Evolutionary conservation across 352 stramenopile species (phyloP).

Genomic region (Phytophthora sp.): DNA sequence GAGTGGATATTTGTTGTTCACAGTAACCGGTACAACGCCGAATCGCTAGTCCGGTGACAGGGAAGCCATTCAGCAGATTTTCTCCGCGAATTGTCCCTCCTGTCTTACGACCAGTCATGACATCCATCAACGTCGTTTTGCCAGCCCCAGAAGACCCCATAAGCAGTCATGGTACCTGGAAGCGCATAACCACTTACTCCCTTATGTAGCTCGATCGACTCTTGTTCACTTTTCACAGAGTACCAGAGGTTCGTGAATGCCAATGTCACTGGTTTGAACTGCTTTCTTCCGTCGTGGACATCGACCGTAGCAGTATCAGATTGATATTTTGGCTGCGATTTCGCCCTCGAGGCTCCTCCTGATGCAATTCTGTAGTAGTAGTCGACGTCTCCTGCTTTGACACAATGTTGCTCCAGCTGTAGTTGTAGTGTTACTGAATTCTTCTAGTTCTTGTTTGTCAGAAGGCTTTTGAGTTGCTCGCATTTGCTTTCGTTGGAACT

Average conservation of each 20-base stretch:
- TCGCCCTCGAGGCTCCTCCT: neutral
- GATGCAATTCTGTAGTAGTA: slow-evolving; percentile 9
- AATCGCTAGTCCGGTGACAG: slow-evolving; percentile 47
- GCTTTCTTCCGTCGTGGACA: neutral
- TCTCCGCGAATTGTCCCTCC: slow-evolving; percentile 81
- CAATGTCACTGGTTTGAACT: slow-evolving; percentile 1
- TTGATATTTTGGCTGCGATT: neutral
- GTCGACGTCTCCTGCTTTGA: neutral
- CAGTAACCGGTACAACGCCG: slow-evolving; percentile 50
- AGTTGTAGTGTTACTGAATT: neutral
- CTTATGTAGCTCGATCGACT: slow-evolving; percentile 5
- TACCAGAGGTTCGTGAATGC: slow-evolving; percentile 6
- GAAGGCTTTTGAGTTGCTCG: neutral
- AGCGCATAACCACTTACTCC: slow-evolving; percentile 6
- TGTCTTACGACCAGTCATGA: slow-evolving; percentile 79
- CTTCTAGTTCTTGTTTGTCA: neutral
- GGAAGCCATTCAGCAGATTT: slow-evolving; percentile 90
- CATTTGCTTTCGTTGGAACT: neutral
- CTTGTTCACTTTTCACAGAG: neutral
- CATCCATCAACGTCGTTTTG: slow-evolving; percentile 19
- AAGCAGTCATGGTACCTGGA: slow-evolving; percentile 29
- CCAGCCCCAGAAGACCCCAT: slow-evolving; percentile 18
- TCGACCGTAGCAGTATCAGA: neutral
- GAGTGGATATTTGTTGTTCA: slow-evolving; percentile 84
- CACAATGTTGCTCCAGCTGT: slow-evolving; percentile 3